Percentiles rank a stretch among this genome's conserved stretches.
These are phyloP conservation scores for Avicennia marina DNA, from an alignment of 257 asterid genomes.

Conservation along the genomic window DNA sequence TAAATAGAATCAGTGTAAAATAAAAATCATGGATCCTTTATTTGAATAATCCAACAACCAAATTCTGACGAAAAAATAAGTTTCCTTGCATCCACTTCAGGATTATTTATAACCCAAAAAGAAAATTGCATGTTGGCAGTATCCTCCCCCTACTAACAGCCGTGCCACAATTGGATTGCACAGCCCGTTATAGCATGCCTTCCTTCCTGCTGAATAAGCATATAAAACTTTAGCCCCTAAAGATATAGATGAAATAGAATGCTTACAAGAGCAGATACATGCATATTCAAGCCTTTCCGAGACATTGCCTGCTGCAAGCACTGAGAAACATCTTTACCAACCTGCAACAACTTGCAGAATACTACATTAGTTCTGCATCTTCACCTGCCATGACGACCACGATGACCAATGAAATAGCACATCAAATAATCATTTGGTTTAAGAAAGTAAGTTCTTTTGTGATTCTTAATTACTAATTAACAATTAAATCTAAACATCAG, in stretches of 20 bases:
- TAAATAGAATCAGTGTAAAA: no score
- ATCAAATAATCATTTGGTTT: background rate
- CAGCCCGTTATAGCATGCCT: no score
- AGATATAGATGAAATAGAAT: background rate
- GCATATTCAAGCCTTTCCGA: constrained; percentile 61
- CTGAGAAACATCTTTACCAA: constrained; percentile 68
- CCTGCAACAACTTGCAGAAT: constrained; percentile 52
- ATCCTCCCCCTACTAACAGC: background rate
- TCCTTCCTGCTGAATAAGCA: background rate
- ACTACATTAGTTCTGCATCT: no score
- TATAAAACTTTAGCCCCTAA: background rate
- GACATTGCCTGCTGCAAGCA: constrained; percentile 62
- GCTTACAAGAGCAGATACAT: constrained; percentile 76
- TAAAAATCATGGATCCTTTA: no score
- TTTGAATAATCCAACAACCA: background rate
- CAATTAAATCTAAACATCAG: constrained; percentile 4
- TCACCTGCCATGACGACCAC: no score
- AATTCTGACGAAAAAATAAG: background rate
- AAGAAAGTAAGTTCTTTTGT: background rate
- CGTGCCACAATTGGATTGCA: no score
- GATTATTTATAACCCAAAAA: background rate
- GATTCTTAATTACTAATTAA: background rate
- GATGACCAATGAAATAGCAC: no score
- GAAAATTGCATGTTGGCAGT: background rate
- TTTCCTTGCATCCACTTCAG: no score